A percentile compares a stretch with the other conserved stretches of the same genome.
Evolutionary conservation across 2,329 filamentous ascomycete genomes (phyloP).

Genomic region (Conoideocrella luteorostrata): DNA sequence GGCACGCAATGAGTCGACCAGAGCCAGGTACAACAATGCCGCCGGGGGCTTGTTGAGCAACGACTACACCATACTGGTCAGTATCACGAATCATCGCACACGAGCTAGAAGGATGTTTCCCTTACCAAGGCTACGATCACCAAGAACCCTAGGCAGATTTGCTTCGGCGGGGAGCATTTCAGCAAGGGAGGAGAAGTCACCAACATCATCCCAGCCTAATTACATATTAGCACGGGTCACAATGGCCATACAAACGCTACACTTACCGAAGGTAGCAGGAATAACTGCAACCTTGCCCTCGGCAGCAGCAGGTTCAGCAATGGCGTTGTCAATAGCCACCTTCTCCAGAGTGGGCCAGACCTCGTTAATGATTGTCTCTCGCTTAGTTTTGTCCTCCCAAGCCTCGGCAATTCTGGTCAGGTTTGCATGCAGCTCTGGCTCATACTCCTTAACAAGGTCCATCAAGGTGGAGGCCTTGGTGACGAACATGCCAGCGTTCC

Average conservation of each 20-base stretch:
- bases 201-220: constrained; percentile 20
- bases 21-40: constrained; percentile 20
- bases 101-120: too few relatives aligned
- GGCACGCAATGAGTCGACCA: constrained; percentile 18
- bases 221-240: constrained; percentile 2
- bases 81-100: not conserved
- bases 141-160: constrained; percentile 17
- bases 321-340: constrained; percentile 20
- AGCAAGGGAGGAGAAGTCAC: constrained; percentile 20
- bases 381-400: constrained; percentile 18
- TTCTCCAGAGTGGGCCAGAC: constrained; percentile 19
- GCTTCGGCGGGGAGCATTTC: constrained; percentile 21
- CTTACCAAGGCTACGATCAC: constrained; percentile 17
- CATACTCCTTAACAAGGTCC: constrained; percentile 18
- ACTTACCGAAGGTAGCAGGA: constrained; percentile 18
- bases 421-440: constrained; percentile 16
- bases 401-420: constrained; percentile 17
- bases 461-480: constrained; percentile 20
- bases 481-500: constrained; percentile 22
- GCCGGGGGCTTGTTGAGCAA: constrained; percentile 19
- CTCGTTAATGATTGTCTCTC: constrained; percentile 15
- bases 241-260: not conserved
- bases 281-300: constrained; percentile 20
- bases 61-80: constrained; percentile 11
- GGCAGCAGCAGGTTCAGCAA: constrained; percentile 20